Evolutionary conservation across 2,329 filamentous ascomycete genomes (phyloP).

Genomic region (Biscogniauxia sp.): DNA sequence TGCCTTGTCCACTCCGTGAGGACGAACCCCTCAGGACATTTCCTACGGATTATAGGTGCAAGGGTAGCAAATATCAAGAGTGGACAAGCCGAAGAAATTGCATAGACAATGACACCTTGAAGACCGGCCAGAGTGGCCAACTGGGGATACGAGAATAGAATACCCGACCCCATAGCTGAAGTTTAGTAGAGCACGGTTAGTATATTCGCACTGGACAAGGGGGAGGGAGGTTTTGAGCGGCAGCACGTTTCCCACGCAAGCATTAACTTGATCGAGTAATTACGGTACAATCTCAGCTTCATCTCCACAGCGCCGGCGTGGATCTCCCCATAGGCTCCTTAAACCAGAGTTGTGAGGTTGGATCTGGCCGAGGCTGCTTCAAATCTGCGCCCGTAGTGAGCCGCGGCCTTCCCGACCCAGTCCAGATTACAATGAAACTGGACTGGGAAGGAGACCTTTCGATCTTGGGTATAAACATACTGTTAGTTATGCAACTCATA

Average conservation of each 20-base stretch:
- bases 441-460: slow-evolving; percentile 31
- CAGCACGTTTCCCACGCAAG: slow-evolving; percentile 98
- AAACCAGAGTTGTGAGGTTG: slow-evolving; percentile 41
- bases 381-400: slow-evolving; percentile 86
- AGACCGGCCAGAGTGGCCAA: slow-evolving; percentile 76
- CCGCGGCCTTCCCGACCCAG: slow-evolving; percentile 47
- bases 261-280: slow-evolving; percentile 98
- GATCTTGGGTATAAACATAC: slow-evolving; percentile 46
- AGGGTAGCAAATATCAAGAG: slow-evolving; percentile 72
- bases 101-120: slow-evolving; percentile 75
- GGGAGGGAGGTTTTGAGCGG: slow-evolving; percentile 61
- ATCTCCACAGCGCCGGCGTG: slow-evolving; percentile 39
- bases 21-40: slow-evolving; percentile 81
- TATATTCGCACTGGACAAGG: slow-evolving; percentile 20
- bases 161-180: slow-evolving; percentile 77
- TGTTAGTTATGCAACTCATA: slow-evolving; percentile 31
- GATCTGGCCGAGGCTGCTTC: slow-evolving; percentile 46
- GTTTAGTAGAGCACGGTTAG: slow-evolving; percentile 46
- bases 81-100: slow-evolving; percentile 68
- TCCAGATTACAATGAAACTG: slow-evolving; percentile 1
- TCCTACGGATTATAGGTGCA: slow-evolving; percentile 73
- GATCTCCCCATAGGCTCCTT: slow-evolving; percentile 37
- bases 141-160: slow-evolving; percentile 79
- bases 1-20: slow-evolving; percentile 82
- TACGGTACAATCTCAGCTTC: slow-evolving; percentile 95